Percentiles rank a stretch among this genome's conserved stretches.
Evolutionary conservation across 352 stramenopile genomes (phyloP).

Genomic region (Peronospora tabacina): DNA sequence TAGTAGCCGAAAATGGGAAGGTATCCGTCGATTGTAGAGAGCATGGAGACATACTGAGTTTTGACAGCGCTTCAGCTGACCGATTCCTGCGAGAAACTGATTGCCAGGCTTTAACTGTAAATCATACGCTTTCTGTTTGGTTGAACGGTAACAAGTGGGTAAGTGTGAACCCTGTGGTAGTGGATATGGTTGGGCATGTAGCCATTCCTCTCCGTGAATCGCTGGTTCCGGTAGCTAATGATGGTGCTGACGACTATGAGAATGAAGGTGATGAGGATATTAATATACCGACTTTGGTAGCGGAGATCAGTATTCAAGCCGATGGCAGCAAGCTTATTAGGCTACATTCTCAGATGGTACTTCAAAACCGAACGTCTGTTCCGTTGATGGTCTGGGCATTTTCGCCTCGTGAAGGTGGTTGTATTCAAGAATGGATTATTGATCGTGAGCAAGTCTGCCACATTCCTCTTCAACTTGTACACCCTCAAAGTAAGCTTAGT

Average conservation of each 20-base stretch:
- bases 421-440: constrained; percentile 74
- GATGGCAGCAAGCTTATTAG: constrained; percentile 86
- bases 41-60: constrained; percentile 81
- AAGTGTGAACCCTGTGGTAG: constrained; percentile 76
- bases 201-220: constrained; percentile 69
- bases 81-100: constrained; percentile 66
- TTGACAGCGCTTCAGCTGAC: constrained; percentile 75
- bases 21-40: constrained; percentile 82
- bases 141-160: constrained; percentile 84
- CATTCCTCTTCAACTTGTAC: constrained; percentile 76
- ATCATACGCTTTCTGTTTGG: constrained; percentile 84
- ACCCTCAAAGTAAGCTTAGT: constrained; percentile 84
- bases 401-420: constrained; percentile 71
- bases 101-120: constrained; percentile 68
- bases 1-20: constrained; percentile 52
- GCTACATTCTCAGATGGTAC: constrained; percentile 78
- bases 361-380: constrained; percentile 83
- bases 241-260: constrained; percentile 29
- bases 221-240: constrained; percentile 7
- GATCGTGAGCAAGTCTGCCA: constrained; percentile 77
- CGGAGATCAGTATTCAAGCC: constrained; percentile 81
- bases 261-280: constrained; percentile 45
- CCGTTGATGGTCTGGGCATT: constrained; percentile 86
- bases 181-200: constrained; percentile 84
- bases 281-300: constrained; percentile 65